phyloP scores from a whole-genome alignment of 768 basidiomycete genomes.

The Naganishia vishniacii region DNA sequence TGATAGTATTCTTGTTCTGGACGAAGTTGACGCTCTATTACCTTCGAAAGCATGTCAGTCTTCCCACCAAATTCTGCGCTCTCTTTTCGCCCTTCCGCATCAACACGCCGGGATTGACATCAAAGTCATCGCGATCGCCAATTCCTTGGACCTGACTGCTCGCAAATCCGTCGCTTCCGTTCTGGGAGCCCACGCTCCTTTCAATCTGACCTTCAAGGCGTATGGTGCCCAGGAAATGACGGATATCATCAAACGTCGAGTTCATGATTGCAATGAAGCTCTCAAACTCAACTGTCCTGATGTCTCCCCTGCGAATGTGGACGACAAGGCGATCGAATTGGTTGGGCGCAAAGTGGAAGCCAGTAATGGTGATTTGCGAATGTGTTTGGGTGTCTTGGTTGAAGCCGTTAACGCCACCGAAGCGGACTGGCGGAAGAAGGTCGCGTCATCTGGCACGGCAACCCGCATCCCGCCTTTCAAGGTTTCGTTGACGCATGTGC shows the following conservation, averaged over 20 bases:
- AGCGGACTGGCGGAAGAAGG: slow-evolving; percentile 42
- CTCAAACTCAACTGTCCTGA: neutral
- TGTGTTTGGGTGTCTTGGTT: slow-evolving; percentile 44
- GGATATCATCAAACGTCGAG: slow-evolving; percentile 43
- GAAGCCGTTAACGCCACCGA: slow-evolving; percentile 46
- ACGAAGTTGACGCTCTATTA: slow-evolving; percentile 49
- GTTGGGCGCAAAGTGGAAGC: slow-evolving; percentile 47
- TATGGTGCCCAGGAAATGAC: slow-evolving; percentile 45
- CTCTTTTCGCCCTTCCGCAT: slow-evolving; percentile 45
- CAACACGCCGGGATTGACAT: slow-evolving; percentile 27
- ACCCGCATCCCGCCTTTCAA: slow-evolving; percentile 32
- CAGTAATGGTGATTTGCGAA: slow-evolving; percentile 48
- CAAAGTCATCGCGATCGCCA: slow-evolving; percentile 49
- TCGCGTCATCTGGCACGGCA: slow-evolving; percentile 9
- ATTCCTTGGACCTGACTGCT: slow-evolving; percentile 49
- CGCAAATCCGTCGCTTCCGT: slow-evolving; percentile 43
- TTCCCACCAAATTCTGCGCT: slow-evolving; percentile 41
- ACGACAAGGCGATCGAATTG: slow-evolving; percentile 47
- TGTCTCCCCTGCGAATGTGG: slow-evolving; percentile 35
- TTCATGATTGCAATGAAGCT: slow-evolving; percentile 26
- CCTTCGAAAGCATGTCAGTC: slow-evolving; percentile 34
- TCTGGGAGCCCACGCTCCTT: slow-evolving; percentile 34
- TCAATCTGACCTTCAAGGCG: slow-evolving; percentile 46
- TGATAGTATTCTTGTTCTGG: slow-evolving; percentile 47
- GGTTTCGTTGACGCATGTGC: slow-evolving; percentile 42